Conservation (phyloP, 2,329 filamentous ascomycete species). For the Xylaria sp. region DNA sequence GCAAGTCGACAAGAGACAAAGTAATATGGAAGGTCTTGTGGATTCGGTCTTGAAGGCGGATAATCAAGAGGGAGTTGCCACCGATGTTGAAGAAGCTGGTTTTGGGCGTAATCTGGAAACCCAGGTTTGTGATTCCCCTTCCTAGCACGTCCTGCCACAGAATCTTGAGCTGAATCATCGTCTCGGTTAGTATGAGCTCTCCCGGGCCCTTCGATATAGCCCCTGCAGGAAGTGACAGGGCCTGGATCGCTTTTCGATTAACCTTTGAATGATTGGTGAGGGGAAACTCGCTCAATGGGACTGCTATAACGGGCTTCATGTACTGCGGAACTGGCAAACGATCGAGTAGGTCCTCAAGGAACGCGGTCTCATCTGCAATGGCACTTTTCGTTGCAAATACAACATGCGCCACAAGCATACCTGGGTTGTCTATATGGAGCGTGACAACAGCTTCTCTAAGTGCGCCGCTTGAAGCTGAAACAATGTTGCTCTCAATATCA, state of each 20-base stretch:
- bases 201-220: background rate
- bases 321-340: slow-evolving; percentile 20
- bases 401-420: slow-evolving; percentile 39
- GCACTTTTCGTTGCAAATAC: slow-evolving; percentile 26
- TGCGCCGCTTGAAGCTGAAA: slow-evolving; percentile 14
- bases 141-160: background rate
- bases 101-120: background rate
- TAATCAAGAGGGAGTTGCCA: slow-evolving; percentile 29
- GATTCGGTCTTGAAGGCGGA: slow-evolving; percentile 23
- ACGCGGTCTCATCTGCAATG: background rate
- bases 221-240: slow-evolving; percentile 13
- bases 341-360: background rate
- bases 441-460: slow-evolving; percentile 11
- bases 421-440: background rate
- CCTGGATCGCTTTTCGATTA: slow-evolving; percentile 19
- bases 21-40: slow-evolving; percentile 6
- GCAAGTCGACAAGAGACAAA: slow-evolving; percentile 18
- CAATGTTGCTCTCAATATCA: slow-evolving; percentile 42
- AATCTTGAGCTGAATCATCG: background rate
- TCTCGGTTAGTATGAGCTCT: background rate
- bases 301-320: slow-evolving; percentile 19
- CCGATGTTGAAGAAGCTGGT: slow-evolving; percentile 32
- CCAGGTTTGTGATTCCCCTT: background rate
- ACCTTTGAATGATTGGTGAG: slow-evolving; percentile 22
- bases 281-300: slow-evolving; percentile 22